These are phyloP conservation scores for Lizonia empirigonia DNA, from an alignment of 2,329 filamentous ascomycete genomes.

Conservation along the genomic window DNA sequence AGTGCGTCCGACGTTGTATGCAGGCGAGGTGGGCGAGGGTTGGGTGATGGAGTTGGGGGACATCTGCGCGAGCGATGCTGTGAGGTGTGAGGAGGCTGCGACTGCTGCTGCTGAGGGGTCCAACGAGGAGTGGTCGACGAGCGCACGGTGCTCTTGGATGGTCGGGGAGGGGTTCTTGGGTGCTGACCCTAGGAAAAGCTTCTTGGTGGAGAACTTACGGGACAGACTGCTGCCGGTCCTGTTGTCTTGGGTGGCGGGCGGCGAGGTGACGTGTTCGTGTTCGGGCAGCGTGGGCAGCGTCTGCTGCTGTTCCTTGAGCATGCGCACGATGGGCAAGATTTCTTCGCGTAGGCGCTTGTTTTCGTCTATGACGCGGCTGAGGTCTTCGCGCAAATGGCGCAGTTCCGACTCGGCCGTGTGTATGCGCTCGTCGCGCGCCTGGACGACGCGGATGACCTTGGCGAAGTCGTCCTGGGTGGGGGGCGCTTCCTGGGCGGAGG, in stretches of 20 bases:
- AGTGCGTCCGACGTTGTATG: slow-evolving; percentile 48
- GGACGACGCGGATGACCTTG: slow-evolving; percentile 85
- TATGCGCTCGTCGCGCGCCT: slow-evolving; percentile 89
- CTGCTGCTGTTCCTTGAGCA: slow-evolving; percentile 90
- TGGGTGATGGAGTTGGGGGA: slow-evolving; percentile 52
- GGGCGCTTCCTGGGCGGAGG: slow-evolving; percentile 80
- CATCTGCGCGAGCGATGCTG: slow-evolving; percentile 53
- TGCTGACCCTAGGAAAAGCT: slow-evolving; percentile 56
- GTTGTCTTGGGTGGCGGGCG: slow-evolving; percentile 43
- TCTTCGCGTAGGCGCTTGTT: slow-evolving; percentile 89
- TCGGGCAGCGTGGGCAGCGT: slow-evolving; percentile 72
- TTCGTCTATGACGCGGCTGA: slow-evolving; percentile 69
- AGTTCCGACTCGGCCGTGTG: slow-evolving; percentile 81
- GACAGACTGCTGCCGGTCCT: slow-evolving; percentile 54
- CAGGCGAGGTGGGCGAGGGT: slow-evolving; percentile 57
- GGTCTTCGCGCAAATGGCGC: slow-evolving; percentile 68
- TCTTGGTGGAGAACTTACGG: slow-evolving; percentile 60
- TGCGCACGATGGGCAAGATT: slow-evolving; percentile 84
- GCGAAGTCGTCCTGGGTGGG: slow-evolving; percentile 94
- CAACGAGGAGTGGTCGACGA: slow-evolving; percentile 51
- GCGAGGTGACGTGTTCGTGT: slow-evolving; percentile 46
- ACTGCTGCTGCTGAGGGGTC: slow-evolving; percentile 59
- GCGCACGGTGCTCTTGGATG: slow-evolving; percentile 51
- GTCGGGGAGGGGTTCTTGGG: slow-evolving; percentile 59
- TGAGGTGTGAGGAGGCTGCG: slow-evolving; percentile 58